Evolutionary conservation across 371 early-diverging fungal species (phyloP).

Genomic region (Capillidium heterosporum): DNA sequence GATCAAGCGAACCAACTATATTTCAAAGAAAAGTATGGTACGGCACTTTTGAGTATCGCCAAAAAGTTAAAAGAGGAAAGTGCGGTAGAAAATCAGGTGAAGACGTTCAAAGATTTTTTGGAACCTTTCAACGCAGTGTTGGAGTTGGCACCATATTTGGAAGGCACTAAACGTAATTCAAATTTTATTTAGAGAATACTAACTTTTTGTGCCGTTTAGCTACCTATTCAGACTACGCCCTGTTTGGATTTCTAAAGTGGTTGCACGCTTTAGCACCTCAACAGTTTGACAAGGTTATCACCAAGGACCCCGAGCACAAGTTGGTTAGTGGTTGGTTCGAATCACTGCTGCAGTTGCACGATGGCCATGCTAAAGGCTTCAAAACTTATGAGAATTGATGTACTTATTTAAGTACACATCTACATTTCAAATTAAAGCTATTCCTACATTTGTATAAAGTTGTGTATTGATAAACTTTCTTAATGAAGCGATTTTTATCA

Average conservation of each 20-base stretch:
- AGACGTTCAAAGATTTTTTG: background rate
- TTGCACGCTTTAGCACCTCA: background rate
- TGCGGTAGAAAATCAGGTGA: background rate
- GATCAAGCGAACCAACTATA: no score
- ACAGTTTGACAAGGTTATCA: background rate
- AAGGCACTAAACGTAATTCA: background rate
- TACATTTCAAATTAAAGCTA: no score
- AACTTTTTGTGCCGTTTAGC: background rate
- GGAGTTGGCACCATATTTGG: background rate
- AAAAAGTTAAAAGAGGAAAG: background rate
- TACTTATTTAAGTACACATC: no score
- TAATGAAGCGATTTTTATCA: no score
- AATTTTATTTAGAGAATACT: background rate
- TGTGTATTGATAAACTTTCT: no score
- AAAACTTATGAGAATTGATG: no score
- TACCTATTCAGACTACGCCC: background rate
- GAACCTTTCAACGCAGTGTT: background rate
- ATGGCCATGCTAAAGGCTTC: no score
- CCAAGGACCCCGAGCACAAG: background rate
- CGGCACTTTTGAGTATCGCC: background rate
- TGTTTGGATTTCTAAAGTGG: background rate
- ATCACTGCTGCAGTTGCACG: no score
- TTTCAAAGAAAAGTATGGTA: background rate
- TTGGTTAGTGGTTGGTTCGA: no score
- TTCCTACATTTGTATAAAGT: no score